Conservation (phyloP, 129 eudicot species). For the Mikania micrantha region DNA sequence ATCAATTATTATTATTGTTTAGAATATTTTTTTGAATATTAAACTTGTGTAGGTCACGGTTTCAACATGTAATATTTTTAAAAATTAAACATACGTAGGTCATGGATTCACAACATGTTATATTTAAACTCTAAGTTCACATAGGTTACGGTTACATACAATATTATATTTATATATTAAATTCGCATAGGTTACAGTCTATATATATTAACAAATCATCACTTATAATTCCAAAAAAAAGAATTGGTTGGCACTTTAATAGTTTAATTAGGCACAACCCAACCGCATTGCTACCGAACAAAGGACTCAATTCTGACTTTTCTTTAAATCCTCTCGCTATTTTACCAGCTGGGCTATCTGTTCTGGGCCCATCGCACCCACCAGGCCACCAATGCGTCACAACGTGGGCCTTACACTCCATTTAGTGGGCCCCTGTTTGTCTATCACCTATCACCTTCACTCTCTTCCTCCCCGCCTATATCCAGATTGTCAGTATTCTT, state of each 20-base stretch:
- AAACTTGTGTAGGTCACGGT: too few species aligned
- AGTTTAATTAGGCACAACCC: constrained; percentile 11
- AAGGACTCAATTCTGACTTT: constrained; percentile 8
- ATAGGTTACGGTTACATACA: too few species aligned
- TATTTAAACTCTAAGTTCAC: too few species aligned
- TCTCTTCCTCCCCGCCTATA: constrained; percentile 10
- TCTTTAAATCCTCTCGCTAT: background rate
- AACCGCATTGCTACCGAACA: constrained; percentile 2
- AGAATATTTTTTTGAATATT: too few species aligned
- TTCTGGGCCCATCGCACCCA: constrained; percentile 3
- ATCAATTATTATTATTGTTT: too few species aligned
- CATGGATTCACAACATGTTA: too few species aligned
- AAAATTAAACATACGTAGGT: too few species aligned
- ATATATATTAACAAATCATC: too few species aligned
- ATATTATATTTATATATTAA: too few species aligned
- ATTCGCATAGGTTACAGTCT: too few species aligned
- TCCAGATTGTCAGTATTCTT: constrained; percentile 4
- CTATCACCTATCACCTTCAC: background rate
- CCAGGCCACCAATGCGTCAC: constrained; percentile 3
- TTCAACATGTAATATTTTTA: too few species aligned
- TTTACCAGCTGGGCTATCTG: constrained; percentile 12
- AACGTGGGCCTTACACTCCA: background rate
- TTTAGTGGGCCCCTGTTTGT: constrained; percentile 11
- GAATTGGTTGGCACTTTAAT: constrained; percentile 1
- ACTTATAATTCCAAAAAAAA: background rate